Evolutionary conservation across 371 early-diverging fungal genomes (phyloP).

Genomic region (Apophysomyces sp.): DNA sequence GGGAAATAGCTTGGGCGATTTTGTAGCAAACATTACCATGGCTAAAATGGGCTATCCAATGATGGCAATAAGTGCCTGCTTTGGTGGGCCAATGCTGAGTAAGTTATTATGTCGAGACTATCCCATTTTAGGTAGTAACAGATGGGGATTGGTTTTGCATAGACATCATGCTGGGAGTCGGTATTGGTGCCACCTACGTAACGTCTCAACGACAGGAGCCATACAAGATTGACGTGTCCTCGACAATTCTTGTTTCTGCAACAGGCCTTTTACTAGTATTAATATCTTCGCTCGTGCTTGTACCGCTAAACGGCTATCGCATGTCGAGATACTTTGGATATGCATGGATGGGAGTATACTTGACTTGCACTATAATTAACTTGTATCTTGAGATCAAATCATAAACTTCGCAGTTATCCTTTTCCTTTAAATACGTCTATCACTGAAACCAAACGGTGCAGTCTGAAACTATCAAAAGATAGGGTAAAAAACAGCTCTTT

Average conservation of each 20-base stretch:
- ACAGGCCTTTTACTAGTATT: conserved; percentile 49
- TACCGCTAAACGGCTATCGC: conserved; percentile 54
- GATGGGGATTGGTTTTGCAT: background rate
- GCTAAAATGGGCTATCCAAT: conserved; percentile 80
- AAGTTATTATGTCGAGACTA: conserved; percentile 16
- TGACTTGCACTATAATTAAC: conserved; percentile 51
- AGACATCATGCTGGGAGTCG: conserved; percentile 77
- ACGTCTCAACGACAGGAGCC: conserved; percentile 43
- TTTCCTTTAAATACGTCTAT: too few species aligned
- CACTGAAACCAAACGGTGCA: too few species aligned
- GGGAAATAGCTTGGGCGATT: conserved; percentile 86
- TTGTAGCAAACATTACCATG: conserved; percentile 83
- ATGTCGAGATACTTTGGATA: conserved; percentile 53
- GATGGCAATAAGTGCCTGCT: conserved; percentile 87
- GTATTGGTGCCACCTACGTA: conserved; percentile 64
- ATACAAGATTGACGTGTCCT: conserved; percentile 49
- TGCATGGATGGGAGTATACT: conserved; percentile 51
- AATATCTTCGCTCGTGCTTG: conserved; percentile 42
- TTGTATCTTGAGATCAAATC: conserved; percentile 46
- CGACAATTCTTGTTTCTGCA: conserved; percentile 55
- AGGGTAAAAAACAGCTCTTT: background rate
- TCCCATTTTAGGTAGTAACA: background rate
- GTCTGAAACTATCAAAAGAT: background rate
- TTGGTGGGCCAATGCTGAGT: conserved; percentile 84
- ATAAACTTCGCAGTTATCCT: background rate